Base-by-base conservation (phyloP, 768 basidiomycete species). In the Boletus rex-veris region DNA sequence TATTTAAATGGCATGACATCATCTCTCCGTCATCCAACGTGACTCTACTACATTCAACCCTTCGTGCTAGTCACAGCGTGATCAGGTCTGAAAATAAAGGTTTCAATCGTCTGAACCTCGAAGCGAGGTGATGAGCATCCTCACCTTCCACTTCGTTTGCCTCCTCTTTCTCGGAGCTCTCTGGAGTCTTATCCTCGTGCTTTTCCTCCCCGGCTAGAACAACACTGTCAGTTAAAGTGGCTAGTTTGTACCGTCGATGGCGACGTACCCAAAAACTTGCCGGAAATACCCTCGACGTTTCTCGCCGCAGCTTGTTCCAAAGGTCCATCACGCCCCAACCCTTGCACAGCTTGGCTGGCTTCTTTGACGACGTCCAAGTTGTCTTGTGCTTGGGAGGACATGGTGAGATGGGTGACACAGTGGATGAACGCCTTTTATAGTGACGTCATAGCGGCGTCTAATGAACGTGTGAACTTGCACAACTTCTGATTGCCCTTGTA, bases 1-100 rank as follows among this genome's bases (percentile, higher is more conserved):
- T 28, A 28, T 28, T 28, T 28, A 2, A 28, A 28, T 28, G 28
- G 28, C 48, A 59, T 59, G 52, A 59, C 58, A 54, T 59, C 57
- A 54, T 53, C 26, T 15, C 21, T 30, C 9, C 31, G 24, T 52
- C 40, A 53, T 40, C 28, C 38, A 24, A 24, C 21, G 4, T 24
- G 24, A 24, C 5, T 24, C 21, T 24, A 24, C 19, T 21, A 21
- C 21, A 21, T 2, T 0, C 21, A 19, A 19, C 19, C 19, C 19
- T 3, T 21, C 21, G 3, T 19, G 19, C 21, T 21, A 21, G 24
- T 24, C 24, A 24, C 24, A 24, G 24, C 24, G 24, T 24, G 24
- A 24, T 24, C 24, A 24, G 24, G 24, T 24, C 24, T 24, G 24
- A 24, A 24, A 5, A 5, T 24, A 40, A 31, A 26, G 26, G 26